Evolutionary conservation across 2,329 filamentous ascomycete genomes (phyloP), one percentile per base, ranked within the genome.

Genomic region (Cladosporium sp.): DNA sequence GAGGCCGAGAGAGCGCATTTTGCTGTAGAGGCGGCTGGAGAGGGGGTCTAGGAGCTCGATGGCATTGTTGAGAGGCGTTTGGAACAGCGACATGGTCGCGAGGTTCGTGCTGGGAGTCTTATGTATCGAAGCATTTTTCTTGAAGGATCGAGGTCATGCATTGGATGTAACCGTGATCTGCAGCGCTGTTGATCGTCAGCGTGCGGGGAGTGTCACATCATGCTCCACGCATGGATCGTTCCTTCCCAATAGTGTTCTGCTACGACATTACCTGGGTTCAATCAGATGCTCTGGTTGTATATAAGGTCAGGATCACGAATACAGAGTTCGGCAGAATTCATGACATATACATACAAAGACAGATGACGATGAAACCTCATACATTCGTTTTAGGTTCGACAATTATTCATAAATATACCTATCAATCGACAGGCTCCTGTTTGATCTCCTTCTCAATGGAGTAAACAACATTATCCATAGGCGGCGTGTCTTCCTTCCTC

Each of bases 381-480:
- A n/a, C n/a, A 12, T 47, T 21, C n/a, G 8, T 21, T n/a, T n/a
- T 47, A 12, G n/a, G 41, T n/a, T 44, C 32, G 28, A 32, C 52
- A 32, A 34, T n/a, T 34, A 21, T n/a, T 32, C 28, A 32, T 55
- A 6, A 32, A 34, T 55, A 21, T n/a, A 49, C 5, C 18, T 47
- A 47, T 28, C 21, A 57, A 36, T 74, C 72, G 12, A 64, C 65
- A 47, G 69, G 68, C 66, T 74, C 71, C 59, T 65, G 63, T 66
- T 71, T 73, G 44, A 74, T 71, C 49, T 71, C 49, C 47, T 28
- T 54, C 47, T 63, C 60, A 26, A 63, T 55, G 24, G 60, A 63
- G 24, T 44, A 34, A 6, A 28, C 18, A 10, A 64, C 36, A n/a
- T 32, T 41, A 24, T 64, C 70, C 47, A 67, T 51, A 26, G 70